These are phyloP conservation scores for Pseudogymnoascus verrucosus DNA, from an alignment of 2,329 filamentous ascomycete genomes.

Conservation along the genomic window DNA sequence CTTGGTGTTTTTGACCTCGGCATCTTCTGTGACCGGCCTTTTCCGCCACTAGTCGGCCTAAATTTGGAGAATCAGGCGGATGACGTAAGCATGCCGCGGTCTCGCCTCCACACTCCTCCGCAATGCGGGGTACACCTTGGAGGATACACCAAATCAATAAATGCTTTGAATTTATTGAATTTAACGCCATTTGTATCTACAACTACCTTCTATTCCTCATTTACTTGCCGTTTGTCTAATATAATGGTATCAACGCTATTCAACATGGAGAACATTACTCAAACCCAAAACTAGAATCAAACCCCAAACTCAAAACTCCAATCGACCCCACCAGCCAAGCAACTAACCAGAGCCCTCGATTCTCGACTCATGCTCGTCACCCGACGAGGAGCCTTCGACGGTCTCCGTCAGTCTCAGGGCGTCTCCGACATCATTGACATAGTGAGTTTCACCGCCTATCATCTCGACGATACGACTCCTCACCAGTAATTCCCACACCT, in stretches of 20 bases:
- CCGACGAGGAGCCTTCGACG: conserved; percentile 33
- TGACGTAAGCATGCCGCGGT: neutral
- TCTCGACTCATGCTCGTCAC: neutral
- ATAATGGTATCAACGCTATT: conserved; percentile 4
- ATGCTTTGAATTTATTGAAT: neutral
- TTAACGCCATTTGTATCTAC: neutral
- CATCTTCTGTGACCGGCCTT: neutral
- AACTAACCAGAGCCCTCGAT: neutral
- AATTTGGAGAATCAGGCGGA: neutral
- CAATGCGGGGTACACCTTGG: neutral
- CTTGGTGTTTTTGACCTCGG: conserved; percentile 2
- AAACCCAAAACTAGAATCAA: neutral
- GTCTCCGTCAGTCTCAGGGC: conserved; percentile 74
- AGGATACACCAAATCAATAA: neutral
- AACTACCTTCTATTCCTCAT: neutral
- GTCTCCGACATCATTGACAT: conserved; percentile 76
- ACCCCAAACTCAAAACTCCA: neutral
- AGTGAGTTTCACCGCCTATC: conserved; percentile 69
- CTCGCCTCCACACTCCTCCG: neutral
- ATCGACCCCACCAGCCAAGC: neutral
- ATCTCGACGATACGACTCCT: conserved; percentile 77
- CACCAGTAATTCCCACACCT: conserved; percentile 58
- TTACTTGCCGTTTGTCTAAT: neutral
- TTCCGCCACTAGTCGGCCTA: neutral
- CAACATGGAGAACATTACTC: neutral